These are phyloP conservation scores for Sphaerosporella brunnea DNA, from an alignment of 495 filamentous ascomycete species.

Conservation along the genomic window DNA sequence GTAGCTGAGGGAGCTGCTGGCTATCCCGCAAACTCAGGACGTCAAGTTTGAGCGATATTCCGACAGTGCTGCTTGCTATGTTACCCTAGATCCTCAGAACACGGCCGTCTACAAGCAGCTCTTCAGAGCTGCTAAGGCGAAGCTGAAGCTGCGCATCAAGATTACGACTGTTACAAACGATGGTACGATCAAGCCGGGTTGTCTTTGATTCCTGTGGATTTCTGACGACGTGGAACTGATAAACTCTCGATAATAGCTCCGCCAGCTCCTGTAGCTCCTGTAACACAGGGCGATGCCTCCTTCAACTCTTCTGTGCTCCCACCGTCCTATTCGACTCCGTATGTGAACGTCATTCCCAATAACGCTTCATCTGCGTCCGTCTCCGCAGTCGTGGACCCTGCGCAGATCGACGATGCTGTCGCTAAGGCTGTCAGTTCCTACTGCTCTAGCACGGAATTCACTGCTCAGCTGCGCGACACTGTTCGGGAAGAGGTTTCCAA, in stretches of 20 bases:
- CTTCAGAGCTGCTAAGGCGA: constrained; percentile 90
- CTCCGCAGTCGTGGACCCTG: constrained; percentile 3
- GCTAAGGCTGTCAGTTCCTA: constrained; percentile 22
- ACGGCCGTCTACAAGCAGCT: constrained; percentile 85
- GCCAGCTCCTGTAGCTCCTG: background rate
- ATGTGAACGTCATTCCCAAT: constrained; percentile 2
- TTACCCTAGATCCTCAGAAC: constrained; percentile 62
- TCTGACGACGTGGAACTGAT: too few relatives aligned
- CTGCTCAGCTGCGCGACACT: constrained; percentile 20
- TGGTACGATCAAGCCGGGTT: too few relatives aligned
- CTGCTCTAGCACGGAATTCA: constrained; percentile 23
- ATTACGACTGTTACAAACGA: constrained; percentile 33
- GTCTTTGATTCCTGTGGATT: too few relatives aligned
- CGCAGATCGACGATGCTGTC: constrained; percentile 17
- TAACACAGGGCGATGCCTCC: background rate
- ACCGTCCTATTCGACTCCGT: constrained; percentile 14
- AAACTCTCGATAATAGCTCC: background rate
- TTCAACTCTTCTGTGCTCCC: background rate
- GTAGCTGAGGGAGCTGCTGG: constrained; percentile 60
- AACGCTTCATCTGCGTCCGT: constrained; percentile 5
- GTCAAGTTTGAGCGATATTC: constrained; percentile 87
- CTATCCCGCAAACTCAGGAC: constrained; percentile 46
- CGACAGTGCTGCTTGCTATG: constrained; percentile 69
- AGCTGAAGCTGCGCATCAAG: constrained; percentile 86
- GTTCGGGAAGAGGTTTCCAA: constrained; percentile 23